Base-by-base conservation (phyloP, 805 yeast species). In the Yarrowia keelungensis region DNA sequence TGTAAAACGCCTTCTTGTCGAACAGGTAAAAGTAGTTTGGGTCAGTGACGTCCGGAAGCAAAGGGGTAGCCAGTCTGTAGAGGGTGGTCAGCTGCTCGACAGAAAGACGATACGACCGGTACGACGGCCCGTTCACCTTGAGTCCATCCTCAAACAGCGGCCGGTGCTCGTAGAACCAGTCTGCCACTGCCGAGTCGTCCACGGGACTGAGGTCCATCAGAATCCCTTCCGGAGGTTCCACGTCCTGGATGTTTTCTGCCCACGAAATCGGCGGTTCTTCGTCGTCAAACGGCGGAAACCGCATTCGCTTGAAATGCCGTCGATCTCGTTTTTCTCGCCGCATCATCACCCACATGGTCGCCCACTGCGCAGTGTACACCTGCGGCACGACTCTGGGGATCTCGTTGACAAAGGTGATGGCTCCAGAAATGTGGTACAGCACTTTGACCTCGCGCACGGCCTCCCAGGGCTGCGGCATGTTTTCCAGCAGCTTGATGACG, bases 401-500 rank as follows among this genome's bases (percentile, higher is more conserved):
- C 76, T 95, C 98, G 76, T 94, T 89, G 22, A 95, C 97, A 81
- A 95, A 92, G 0, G 99, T 92, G 19, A 95, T 89, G 14, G 99
- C 98, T 35, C 99, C 99, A 0, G 95, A 87, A 22, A 85, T 84
- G 75, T 95, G 99, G 76, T 95, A 95, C 50, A 94, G 78, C 8
- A 94, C 98, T 69, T 85, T 87, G 26, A 95, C 98, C 53, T 90
- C 96, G 71, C 90, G 90, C 1, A 84, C 80, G 66, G 86, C 85
- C 76, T 95, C 98, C 99, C 99, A 95, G 0, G 99, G 99, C 76
- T 92, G 97, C 0, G 99, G 99, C 94, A 95, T 94, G 75, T 92
- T 92, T 74, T 95, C 99, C 47, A 95, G 75, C 47, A 95, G 83
- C 77, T 95, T 95, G 72, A 92, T 78, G 3, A 92, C 85, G 0